phyloP scores from a whole-genome alignment of 495 filamentous ascomycete species.

The Parathielavia hyrcaniae region DNA sequence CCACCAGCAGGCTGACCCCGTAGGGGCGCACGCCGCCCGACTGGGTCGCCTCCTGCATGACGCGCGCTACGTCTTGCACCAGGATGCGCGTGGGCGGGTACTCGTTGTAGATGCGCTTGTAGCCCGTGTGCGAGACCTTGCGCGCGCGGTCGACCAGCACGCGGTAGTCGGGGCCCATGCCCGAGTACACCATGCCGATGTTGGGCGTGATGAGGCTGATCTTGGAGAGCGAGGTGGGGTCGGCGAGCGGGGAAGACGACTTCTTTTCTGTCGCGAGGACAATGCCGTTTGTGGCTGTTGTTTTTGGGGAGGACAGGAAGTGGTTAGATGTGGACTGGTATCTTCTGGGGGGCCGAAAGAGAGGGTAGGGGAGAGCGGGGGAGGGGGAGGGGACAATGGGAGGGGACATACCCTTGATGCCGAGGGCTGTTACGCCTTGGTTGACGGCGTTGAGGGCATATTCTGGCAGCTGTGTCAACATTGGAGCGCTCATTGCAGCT shows the following conservation, averaged over 20 bases:
- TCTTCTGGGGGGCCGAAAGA: not conserved
- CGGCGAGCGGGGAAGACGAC: constrained; percentile 91
- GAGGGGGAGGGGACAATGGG: constrained; percentile 3
- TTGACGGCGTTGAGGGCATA: constrained; percentile 99
- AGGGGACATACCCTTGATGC: constrained; percentile 76
- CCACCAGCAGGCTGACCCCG: constrained; percentile 89
- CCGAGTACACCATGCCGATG: constrained; percentile 99
- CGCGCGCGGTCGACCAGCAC: constrained; percentile 95
- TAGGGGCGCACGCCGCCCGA: constrained; percentile 97
- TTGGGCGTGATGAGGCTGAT: constrained; percentile 96
- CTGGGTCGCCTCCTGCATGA: constrained; percentile 98
- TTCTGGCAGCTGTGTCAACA: constrained; percentile 51
- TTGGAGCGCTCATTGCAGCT: not conserved
- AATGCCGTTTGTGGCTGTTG: constrained; percentile 89
- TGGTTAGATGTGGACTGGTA: constrained; percentile 6
- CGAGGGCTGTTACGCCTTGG: constrained; percentile 95
- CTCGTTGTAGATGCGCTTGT: constrained; percentile 99
- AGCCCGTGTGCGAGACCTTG: constrained; percentile 97
- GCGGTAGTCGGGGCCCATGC: constrained; percentile 98
- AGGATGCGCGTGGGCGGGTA: constrained; percentile 98
- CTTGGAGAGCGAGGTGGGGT: constrained; percentile 90
- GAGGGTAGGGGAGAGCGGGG: not conserved
- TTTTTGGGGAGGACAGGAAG: not conserved
- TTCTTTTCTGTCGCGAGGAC: constrained; percentile 99
- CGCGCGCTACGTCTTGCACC: constrained; percentile 94